These are phyloP conservation scores for Colletotrichum higginsianum DNA, from an alignment of 2,329 filamentous ascomycete species.

Conservation along the genomic window DNA sequence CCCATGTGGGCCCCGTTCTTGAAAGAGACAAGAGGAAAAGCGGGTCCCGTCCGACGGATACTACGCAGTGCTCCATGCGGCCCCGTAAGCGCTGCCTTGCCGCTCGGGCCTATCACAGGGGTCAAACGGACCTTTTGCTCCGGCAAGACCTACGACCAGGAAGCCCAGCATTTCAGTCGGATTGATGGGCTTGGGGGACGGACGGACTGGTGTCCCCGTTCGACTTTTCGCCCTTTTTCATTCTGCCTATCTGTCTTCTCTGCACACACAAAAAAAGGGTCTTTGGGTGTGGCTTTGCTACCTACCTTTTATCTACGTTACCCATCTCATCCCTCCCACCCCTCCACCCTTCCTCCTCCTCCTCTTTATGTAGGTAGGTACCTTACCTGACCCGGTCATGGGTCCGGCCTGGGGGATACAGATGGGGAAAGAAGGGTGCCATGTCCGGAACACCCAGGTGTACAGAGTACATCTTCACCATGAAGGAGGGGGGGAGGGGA, in stretches of 20 bases:
- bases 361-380: not conserved
- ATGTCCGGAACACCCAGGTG: not conserved
- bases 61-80: constrained; percentile 36
- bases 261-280: not conserved
- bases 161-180: constrained; percentile 1
- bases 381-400: constrained; percentile 26
- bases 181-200: constrained; percentile 17
- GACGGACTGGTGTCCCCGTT: constrained; percentile 11
- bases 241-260: not conserved
- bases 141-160: constrained; percentile 29
- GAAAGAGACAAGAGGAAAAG: constrained; percentile 10
- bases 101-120: constrained; percentile 39
- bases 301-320: not conserved
- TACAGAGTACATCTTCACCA: constrained; percentile 20
- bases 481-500: constrained; percentile 26
- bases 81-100: constrained; percentile 41
- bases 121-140: constrained; percentile 39
- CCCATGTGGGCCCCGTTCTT: constrained; percentile 18
- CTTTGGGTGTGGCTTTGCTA: constrained; percentile 31
- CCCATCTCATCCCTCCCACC: not conserved
- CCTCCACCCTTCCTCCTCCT: not conserved
- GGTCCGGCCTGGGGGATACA: constrained; percentile 15
- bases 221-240: constrained; percentile 3
- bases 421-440: constrained; percentile 10
- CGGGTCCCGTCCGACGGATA: constrained; percentile 23